Evolutionary conservation across 148 eudicot species (phyloP), one percentile per base, ranked within the genome.

Genomic region (Oxyria digyna): DNA sequence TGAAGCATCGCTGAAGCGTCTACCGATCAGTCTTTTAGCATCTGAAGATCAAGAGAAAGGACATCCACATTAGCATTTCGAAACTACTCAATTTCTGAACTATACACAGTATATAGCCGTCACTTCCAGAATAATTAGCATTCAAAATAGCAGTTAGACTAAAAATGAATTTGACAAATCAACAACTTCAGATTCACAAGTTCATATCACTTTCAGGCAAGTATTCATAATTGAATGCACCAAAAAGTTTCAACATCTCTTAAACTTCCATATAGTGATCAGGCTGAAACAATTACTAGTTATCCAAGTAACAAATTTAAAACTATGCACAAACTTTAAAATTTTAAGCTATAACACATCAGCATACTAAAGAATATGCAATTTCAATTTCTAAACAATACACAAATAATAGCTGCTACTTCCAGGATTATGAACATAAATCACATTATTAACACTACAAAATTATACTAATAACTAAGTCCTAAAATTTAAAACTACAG

Each of bases 21-120:
- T 18, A 37, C 69, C 69, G 14, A 67, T 67, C 43, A 67, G 15
- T 18, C 69, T 37, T 21, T 67, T 67, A 38, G 69, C 69, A 67
- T 67, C 69, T 67, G 29, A 2, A 18, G 11, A 2, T 18, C n/a
- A 4, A 48, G 18, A 48, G 6, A 48, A 18, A 7, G n/a, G 5
- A 1, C 20, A 48, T 4, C 45, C 26, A 37, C 20, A 0, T 37
- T n/a, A 62, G 37, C 37, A 62, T 6, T 15, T n/a, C 7, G 0
- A n/a, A 17, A 15, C 21, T 15, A 46, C 1, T 13, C 15, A 14
- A 42, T 9, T 9, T 9, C 15, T 42, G 45, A 42, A 9, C 2
- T 42, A 42, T 11, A 42, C 15, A 42, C 15, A 11, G 15, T 2
- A 13, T 9, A 9, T 1, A 42, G 9, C 45, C 1, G n/a, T 15